Conservation (phyloP, 441 rosid genomes). For the Euphorbia corollata region DNA sequence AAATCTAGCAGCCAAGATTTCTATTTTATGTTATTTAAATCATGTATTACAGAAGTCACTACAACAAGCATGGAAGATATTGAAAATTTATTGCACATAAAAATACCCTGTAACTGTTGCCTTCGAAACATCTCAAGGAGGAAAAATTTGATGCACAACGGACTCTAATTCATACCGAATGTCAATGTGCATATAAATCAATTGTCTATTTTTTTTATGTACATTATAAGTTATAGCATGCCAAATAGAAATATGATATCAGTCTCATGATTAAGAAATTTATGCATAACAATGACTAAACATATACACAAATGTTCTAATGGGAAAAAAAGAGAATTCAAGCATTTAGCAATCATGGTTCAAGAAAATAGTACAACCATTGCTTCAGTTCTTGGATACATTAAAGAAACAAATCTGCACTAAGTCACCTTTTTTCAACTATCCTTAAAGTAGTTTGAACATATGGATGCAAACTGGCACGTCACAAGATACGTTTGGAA, state of each 20-base stretch:
- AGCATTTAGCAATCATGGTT: not conserved
- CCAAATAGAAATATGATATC: not conserved
- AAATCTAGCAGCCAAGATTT: not conserved
- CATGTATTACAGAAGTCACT: not conserved
- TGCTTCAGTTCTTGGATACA: not conserved
- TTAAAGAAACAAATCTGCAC: not conserved
- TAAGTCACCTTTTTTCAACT: not conserved
- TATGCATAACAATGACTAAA: not conserved
- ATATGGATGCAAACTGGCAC: not conserved
- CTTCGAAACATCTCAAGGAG: not conserved
- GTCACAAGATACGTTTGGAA: not conserved
- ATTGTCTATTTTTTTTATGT: not conserved
- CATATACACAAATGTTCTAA: not conserved
- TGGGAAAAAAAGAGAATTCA: not conserved
- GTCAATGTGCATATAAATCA: not conserved
- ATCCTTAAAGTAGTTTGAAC: not conserved
- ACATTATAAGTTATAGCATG: not conserved
- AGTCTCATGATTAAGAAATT: not conserved
- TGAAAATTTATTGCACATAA: not conserved
- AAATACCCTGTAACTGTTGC: not conserved
- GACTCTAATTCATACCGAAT: not conserved
- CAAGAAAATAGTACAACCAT: not conserved
- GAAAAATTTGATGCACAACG: not conserved
- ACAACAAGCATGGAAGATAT: not conserved
- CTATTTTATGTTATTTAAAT: not conserved